Percentiles rank a stretch among this genome's conserved stretches.
phyloP scores from a whole-genome alignment of 179 eudicot genomes.

The Vitellaria paradoxa region DNA sequence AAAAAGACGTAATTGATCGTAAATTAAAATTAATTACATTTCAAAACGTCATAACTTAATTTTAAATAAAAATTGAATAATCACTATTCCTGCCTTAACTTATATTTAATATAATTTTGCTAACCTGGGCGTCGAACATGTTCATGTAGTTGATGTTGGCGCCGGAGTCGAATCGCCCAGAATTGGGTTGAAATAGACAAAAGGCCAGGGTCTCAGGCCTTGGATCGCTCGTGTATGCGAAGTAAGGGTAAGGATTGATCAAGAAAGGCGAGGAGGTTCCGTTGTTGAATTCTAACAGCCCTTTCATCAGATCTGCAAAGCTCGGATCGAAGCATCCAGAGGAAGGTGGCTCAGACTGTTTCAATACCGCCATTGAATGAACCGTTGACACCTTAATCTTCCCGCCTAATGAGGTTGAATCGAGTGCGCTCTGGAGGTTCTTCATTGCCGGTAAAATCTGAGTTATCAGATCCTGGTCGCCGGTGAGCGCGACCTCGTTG shows the following conservation, averaged over 20 bases:
- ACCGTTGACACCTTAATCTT: constrained; percentile 91
- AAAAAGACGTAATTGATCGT: too few relatives aligned
- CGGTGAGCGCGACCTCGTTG: constrained; percentile 69
- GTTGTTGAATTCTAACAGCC: constrained; percentile 55
- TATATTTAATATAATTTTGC: too few relatives aligned
- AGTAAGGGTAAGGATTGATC: constrained; percentile 91
- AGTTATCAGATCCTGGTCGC: constrained; percentile 55
- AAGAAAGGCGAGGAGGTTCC: constrained; percentile 70
- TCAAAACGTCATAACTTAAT: too few relatives aligned
- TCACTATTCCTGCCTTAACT: too few relatives aligned
- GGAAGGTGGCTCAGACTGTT: constrained; percentile 88
- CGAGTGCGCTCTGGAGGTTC: constrained; percentile 65
- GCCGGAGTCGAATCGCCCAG: constrained; percentile 73
- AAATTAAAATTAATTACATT: too few relatives aligned
- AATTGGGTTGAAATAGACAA: constrained; percentile 84
- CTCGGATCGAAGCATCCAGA: constrained; percentile 63
- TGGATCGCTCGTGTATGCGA: constrained; percentile 84
- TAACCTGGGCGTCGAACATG: constrained; percentile 98
- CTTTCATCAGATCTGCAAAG: constrained; percentile 54
- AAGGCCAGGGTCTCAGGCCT: constrained; percentile 86
- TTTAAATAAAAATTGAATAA: too few relatives aligned
- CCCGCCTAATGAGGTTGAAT: constrained; percentile 51
- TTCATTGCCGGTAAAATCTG: constrained; percentile 80
- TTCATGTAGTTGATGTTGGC: constrained; percentile 79
- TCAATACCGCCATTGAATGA: constrained; percentile 77